Evolutionary conservation across 345 rosid genomes (phyloP).

Genomic region (Atalantia buxifolia): DNA sequence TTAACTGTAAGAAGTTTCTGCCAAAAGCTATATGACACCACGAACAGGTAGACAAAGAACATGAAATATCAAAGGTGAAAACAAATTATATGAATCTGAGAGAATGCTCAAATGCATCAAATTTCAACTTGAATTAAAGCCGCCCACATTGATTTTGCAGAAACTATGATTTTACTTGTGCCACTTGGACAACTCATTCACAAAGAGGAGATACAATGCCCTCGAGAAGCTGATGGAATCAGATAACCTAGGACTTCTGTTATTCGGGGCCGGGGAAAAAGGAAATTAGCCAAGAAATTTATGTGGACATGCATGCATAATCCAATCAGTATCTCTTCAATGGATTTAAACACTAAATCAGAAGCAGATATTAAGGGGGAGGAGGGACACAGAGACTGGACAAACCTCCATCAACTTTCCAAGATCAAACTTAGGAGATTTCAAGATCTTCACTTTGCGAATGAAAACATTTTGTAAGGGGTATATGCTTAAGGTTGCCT

Average conservation of each 20-base stretch:
- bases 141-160: neutral
- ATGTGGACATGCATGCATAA: neutral
- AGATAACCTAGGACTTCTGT: no score
- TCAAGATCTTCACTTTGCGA: slow-evolving; percentile 88
- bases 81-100: neutral
- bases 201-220: no score
- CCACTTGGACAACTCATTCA: neutral
- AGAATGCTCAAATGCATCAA: neutral
- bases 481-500: slow-evolving; percentile 74
- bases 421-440: slow-evolving; percentile 97
- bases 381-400: neutral
- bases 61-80: neutral
- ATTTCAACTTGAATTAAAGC: neutral
- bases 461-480: slow-evolving; percentile 89
- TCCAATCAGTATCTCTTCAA: neutral
- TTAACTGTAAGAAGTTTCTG: neutral
- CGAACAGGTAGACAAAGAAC: neutral
- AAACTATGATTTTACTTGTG: neutral
- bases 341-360: neutral
- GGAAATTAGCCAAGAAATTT: neutral
- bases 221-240: no score
- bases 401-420: slow-evolving; percentile 93
- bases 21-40: neutral
- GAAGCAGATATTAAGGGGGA: neutral
- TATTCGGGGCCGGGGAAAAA: neutral